Evolutionary conservation across 2,329 filamentous ascomycete genomes (phyloP).

Genomic region (Cladosporium austrohemisphaericum): DNA sequence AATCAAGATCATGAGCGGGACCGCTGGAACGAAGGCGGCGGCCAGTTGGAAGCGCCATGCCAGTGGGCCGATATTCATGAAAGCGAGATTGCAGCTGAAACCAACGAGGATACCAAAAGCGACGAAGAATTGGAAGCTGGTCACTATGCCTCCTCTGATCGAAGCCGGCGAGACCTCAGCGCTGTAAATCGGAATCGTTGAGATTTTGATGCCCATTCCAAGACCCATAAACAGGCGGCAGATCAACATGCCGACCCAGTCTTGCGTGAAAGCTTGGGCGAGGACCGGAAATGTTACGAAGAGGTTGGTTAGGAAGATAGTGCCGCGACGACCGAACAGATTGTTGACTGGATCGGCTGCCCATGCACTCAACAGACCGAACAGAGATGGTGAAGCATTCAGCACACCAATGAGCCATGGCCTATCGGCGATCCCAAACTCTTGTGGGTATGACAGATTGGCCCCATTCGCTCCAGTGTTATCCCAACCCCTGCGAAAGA

Average conservation of each 20-base stretch:
- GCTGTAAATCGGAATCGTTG: slow-evolving; percentile 38
- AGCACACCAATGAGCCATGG: slow-evolving; percentile 8
- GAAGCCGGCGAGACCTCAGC: slow-evolving; percentile 45
- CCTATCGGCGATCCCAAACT: slow-evolving; percentile 23
- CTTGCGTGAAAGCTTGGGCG: slow-evolving; percentile 56
- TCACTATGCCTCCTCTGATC: slow-evolving; percentile 35
- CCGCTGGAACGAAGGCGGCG: slow-evolving; percentile 62
- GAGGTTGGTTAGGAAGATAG: slow-evolving; percentile 36
- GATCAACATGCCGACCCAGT: slow-evolving; percentile 67
- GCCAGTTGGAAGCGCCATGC: slow-evolving; percentile 61
- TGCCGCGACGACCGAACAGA: slow-evolving; percentile 31
- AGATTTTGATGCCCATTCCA: slow-evolving; percentile 37
- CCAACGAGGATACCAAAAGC: slow-evolving; percentile 63
- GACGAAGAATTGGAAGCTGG: slow-evolving; percentile 23
- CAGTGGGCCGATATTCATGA: slow-evolving; percentile 53
- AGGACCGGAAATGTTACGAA: slow-evolving; percentile 54
- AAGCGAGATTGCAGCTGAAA: slow-evolving; percentile 55
- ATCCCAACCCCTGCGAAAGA: not conserved
- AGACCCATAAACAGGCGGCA: slow-evolving; percentile 69
- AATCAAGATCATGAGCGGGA: slow-evolving; percentile 56
- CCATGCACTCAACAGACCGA: slow-evolving; percentile 35
- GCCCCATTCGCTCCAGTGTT: slow-evolving; percentile 46
- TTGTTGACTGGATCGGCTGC: slow-evolving; percentile 48
- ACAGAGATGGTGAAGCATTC: slow-evolving; percentile 2
- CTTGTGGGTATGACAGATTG: slow-evolving; percentile 48